Base-by-base conservation (phyloP, 1,284 basidiomycete species). In the Melampsora americana region DNA sequence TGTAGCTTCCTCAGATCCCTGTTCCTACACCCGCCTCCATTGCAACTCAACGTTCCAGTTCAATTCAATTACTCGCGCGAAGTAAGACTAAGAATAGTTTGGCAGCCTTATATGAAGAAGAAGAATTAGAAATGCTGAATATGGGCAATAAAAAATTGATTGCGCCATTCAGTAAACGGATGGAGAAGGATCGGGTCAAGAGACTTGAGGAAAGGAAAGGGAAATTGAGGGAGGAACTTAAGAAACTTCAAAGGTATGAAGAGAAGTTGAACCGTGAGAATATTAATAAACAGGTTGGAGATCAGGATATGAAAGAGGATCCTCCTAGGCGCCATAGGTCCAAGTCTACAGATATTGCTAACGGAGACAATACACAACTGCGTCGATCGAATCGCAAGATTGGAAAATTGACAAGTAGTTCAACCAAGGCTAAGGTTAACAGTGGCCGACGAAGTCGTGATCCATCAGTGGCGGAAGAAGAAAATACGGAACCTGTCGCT, bases 391-490 rank as follows among this genome's bases (percentile, higher is more conserved):
- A 26, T 30, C 60, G 60, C 23, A 72, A 61, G 46, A 53, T 72
- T 28, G 69, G 69, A 14, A 72, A 72, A 53, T 60, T 72, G 14
- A 72, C 69, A 18, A 72, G 69, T 26, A 53, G 18, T 30, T 46
- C 69, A 7, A 46, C 69, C 32, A 64, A 65, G 61, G 69, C 69
- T 11, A 72, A 72, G 50, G 61, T 72, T 23, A 72, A 72, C n/a
- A 59, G 50, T 18, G 61, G 61, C 23, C 39, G 61, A 46, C 62
- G 65, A 60, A 48, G 60, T 39, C 69, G 69, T 32, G 62, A 59
- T 30, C 69, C 62, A 30, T 72, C 69, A 46, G 69, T 72, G 1
- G 65, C 23, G 39, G 69, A 72, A 2, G 69, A 71, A 61, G 59
- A 71, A 26, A 3, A 28, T 35, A 30, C 35, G 42, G 60, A 65